Evolutionary conservation across 495 filamentous ascomycete genomes (phyloP), one percentile per base, ranked within the genome.

Genomic region (Podospora tetraspora): DNA sequence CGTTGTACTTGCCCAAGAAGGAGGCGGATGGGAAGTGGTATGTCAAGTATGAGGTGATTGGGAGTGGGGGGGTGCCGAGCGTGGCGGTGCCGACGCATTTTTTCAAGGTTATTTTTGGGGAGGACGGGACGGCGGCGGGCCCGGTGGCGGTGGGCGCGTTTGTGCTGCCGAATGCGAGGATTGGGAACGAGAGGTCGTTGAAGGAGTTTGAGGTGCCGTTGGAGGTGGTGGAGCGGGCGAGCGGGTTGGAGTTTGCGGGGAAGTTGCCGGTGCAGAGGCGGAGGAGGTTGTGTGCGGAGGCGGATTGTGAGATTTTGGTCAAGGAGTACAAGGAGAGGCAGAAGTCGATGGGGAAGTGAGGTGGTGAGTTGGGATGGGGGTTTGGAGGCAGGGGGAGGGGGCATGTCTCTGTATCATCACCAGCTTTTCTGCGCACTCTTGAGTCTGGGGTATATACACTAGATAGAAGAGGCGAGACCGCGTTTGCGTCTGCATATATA

Each of bases 1-100:
- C 95, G 1, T 78, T 99, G 64, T 99, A 99, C 74, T 87, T 99
- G 21, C 95, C 95, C 1, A 87, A 88, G 72, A 83, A 87, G 21
- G 92, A 94, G 8, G 71, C 78, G 7, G 95, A 98, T 78, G 91
- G 91, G 52, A 98, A 97, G 81, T 99, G 93, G 91, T 87, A 93
- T 68, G 93, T 98, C 58, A 88, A 84, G 43, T 98, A 99, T 81
- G 95, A 99, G 82, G 91, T 99, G n/a, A 95, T 99, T 66, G 95
- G 95, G 4, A 88, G 85, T 74, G 95, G 43, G 1, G 43, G 43
- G 16, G 43, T 96, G 64, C 96, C 95, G 3, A 97, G 93, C 74
- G 88, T 99, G 22, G 93, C 96, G 9, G 95, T 99, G 66, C 95
- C 95, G 10, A 99, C 95, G 25, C 95, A 99, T 77, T 99, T 99